phyloP scores from a whole-genome alignment of 805 yeast species.

The Yamadazyma paraphyllophila region DNA sequence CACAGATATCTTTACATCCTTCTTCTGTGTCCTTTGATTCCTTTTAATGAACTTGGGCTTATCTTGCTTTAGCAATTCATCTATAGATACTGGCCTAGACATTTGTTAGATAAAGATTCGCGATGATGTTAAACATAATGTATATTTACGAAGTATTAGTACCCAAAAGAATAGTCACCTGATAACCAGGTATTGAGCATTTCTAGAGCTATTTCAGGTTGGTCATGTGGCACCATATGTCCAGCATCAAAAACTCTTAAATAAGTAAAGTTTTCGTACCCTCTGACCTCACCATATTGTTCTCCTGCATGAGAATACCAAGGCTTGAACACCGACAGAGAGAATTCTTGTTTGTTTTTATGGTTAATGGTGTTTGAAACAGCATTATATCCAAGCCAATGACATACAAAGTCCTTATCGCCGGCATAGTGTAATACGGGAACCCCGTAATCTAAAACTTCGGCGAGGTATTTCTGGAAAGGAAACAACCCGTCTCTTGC shows the following conservation, averaged over 20 bases:
- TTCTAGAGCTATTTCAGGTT: constrained; percentile 32
- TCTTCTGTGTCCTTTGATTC: constrained; percentile 1
- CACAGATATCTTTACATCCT: not conserved
- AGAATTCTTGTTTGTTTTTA: constrained; percentile 17
- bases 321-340: constrained; percentile 23
- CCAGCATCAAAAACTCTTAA: constrained; percentile 37
- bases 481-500: constrained; percentile 63
- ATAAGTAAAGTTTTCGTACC: constrained; percentile 31
- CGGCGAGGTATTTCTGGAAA: constrained; percentile 54
- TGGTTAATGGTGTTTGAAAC: constrained; percentile 29
- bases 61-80: constrained; percentile 9
- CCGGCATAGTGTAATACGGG: constrained; percentile 89
- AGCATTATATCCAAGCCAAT: constrained; percentile 85
- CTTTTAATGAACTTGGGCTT: constrained; percentile 13
- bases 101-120: not conserved
- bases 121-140: not conserved
- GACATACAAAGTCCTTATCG: constrained; percentile 87
- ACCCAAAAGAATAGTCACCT: constrained; percentile 16
- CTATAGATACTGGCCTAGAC: constrained; percentile 12
- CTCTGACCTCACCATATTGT: constrained; percentile 32
- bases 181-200: constrained; percentile 37
- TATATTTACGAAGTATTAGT: not conserved
- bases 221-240: constrained; percentile 41
- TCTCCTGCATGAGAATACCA: constrained; percentile 35
- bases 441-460: constrained; percentile 47